These are phyloP conservation scores for Bolboschoenus planiculmis DNA, from an alignment of 176 grass and related monocot species.

Conservation along the genomic window DNA sequence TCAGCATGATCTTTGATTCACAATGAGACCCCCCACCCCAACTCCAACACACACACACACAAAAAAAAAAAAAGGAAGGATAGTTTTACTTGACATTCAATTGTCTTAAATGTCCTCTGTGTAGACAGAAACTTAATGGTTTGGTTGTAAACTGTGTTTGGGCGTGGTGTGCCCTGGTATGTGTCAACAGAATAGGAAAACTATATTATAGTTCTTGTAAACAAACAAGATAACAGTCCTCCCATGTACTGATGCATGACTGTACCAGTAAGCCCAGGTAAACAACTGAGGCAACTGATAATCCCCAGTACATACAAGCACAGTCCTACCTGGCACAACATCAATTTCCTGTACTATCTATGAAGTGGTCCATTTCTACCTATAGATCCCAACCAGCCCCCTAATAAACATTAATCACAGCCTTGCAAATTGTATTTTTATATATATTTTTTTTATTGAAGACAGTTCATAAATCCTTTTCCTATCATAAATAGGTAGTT, in stretches of 20 bases:
- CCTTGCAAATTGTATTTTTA: not conserved
- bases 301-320: not conserved
- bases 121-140: not conserved
- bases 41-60: too few species aligned
- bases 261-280: not conserved
- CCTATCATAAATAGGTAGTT: constrained; percentile 44
- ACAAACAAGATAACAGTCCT: not conserved
- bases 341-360: not conserved
- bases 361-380: not conserved
- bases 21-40: not conserved
- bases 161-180: not conserved
- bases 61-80: not conserved
- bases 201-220: not conserved
- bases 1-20: not conserved
- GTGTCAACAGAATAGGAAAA: not conserved
- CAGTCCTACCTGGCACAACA: not conserved
- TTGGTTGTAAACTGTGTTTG: not conserved
- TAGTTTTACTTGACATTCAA: not conserved
- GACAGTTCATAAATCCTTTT: not conserved
- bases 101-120: not conserved
- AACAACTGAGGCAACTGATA: not conserved
- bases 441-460: not conserved
- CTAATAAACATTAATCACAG: not conserved
- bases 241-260: not conserved
- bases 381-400: not conserved